Base-by-base conservation (phyloP, 495 filamentous ascomycete species). In the Penicillium angulare region DNA sequence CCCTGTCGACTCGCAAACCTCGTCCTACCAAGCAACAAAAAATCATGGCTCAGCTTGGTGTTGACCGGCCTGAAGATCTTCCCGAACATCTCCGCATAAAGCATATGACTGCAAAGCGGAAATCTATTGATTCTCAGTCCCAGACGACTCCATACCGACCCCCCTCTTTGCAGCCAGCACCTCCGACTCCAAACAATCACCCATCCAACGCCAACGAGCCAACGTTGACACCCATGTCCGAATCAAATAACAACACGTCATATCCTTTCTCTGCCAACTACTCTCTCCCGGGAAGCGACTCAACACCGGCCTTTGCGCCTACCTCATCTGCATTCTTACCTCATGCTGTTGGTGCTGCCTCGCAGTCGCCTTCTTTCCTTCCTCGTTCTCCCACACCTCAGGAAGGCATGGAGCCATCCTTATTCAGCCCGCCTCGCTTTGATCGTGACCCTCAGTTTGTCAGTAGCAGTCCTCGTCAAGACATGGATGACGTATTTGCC, bases 21-120 rank as follows among this genome's bases (percentile, higher is more conserved):
- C 85, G 93, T 7, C 93, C 93, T 10, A 99, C 93, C 3, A 99
- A 99, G 69, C 83, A 96, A 60, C 92, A 97, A 67, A 97, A 97
- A 73, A 78, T 97, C 55, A 90, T 99, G 82, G 81, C 81, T 7
- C 84, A 92, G 55, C 81, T 90, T 33, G 90, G 90, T 23, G 86
- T 98, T 9, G 84, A 87, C 1, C 86, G 90, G 57, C 89, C 89
- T 0, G 95, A 97, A 34, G 86, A 96, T 50, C 80, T 98, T 0
- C 93, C 93, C 0, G 83, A 87, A 52, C 82, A 85, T 51, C 77
- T 92, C 43, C 83, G 88, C 31, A 80, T 86, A 7, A 96, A 95
- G 67, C 80, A 83, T 0, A 83, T 87, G 55, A 81, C 73, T 47
- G 71, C 84, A 18, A 77, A 78, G 38, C 67, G 69, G 20, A 78